Conservation (phyloP, 2,329 filamentous ascomycete species). For the Talaromyces albobiverticillius region DNA sequence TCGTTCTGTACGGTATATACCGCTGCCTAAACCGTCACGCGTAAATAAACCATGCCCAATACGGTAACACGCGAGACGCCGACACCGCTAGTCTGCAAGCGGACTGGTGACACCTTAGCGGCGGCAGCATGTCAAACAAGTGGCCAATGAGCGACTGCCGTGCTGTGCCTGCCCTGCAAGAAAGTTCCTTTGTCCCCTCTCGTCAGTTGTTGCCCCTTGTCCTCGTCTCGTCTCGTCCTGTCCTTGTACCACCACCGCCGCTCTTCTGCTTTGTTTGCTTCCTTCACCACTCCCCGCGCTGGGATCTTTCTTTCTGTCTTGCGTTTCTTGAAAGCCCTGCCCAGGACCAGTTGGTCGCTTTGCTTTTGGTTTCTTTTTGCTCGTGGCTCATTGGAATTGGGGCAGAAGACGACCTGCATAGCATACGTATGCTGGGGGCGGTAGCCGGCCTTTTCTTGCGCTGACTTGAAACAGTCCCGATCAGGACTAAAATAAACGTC, state of each 20-base stretch:
- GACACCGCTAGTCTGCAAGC: neutral
- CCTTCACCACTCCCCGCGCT: neutral
- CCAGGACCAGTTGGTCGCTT: neutral
- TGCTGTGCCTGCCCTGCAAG: neutral
- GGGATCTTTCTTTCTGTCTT: neutral
- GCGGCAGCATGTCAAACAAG: neutral
- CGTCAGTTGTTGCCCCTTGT: neutral
- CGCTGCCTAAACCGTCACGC: too few species aligned
- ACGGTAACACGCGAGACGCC: too few species aligned
- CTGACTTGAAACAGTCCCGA: neutral
- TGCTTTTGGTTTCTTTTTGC: neutral
- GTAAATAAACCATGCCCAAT: too few species aligned
- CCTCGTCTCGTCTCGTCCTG: too few species aligned
- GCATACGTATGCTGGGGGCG: too few species aligned
- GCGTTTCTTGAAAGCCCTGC: neutral
- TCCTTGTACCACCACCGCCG: too few species aligned
- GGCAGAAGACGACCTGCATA: neutral
- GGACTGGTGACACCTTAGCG: slow-evolving; percentile 7
- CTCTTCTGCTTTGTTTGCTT: neutral
- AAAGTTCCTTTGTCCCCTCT: neutral
- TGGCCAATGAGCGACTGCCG: neutral
- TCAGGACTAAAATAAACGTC: too few species aligned
- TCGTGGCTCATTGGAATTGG: neutral
- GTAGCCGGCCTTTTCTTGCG: neutral
- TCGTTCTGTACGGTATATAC: too few species aligned